Conservation (phyloP, 2,329 filamentous ascomycete genomes). For the Cephalotrichum gorgonifer region DNA sequence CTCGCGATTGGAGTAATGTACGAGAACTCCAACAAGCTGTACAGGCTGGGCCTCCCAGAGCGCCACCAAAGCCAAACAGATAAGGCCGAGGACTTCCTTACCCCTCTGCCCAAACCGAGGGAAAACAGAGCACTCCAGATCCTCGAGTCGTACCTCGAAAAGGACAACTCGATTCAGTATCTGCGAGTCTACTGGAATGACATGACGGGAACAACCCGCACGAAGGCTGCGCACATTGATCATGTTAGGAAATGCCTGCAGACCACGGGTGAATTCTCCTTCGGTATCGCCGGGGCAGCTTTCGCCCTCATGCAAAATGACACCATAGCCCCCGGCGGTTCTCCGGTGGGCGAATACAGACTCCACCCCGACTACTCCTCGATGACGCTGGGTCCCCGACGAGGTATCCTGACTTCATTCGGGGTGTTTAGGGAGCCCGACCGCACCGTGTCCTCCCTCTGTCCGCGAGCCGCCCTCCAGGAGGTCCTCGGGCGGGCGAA, state of each 20-base stretch:
- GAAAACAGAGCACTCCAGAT: slow-evolving; percentile 7
- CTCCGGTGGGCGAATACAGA: slow-evolving; percentile 53
- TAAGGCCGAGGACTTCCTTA: slow-evolving; percentile 9
- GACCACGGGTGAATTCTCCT: slow-evolving; percentile 29
- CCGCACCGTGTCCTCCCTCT: slow-evolving; percentile 39
- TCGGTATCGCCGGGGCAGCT: slow-evolving; percentile 54
- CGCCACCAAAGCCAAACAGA: slow-evolving; percentile 10
- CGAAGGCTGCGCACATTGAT: slow-evolving; percentile 56
- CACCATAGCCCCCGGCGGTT: slow-evolving; percentile 37
- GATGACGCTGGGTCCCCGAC: slow-evolving; percentile 46
- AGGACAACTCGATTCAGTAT: not conserved
- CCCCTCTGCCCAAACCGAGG: not conserved
- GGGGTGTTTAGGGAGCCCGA: slow-evolving; percentile 53
- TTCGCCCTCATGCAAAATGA: slow-evolving; percentile 63
- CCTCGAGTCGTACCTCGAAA: slow-evolving; percentile 15
- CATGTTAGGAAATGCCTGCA: slow-evolving; percentile 38
- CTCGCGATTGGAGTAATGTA: slow-evolving; percentile 62
- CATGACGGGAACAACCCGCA: slow-evolving; percentile 58
- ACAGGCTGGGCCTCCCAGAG: slow-evolving; percentile 43
- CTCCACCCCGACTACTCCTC: slow-evolving; percentile 56
- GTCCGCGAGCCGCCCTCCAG: slow-evolving; percentile 56
- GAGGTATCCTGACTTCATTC: slow-evolving; percentile 55
- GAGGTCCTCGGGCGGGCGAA: slow-evolving; percentile 40
- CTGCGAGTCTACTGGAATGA: slow-evolving; percentile 70
- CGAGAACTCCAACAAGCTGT: slow-evolving; percentile 66